These are phyloP conservation scores for Achaetomiella virescens DNA, from an alignment of 495 filamentous ascomycete species.

Conservation along the genomic window DNA sequence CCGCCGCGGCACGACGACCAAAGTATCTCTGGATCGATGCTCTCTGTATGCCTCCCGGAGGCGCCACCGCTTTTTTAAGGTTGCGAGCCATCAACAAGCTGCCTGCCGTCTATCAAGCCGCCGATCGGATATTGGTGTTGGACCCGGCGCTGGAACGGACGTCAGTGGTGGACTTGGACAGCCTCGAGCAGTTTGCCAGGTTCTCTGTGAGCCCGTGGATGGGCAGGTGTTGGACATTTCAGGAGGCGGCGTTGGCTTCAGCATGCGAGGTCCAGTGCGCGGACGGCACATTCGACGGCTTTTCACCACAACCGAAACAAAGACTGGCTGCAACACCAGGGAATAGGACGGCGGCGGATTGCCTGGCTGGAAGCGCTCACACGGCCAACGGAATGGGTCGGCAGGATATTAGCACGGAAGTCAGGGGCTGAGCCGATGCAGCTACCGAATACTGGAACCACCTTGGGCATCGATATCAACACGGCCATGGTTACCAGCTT, in stretches of 20 bases:
- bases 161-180: constrained; percentile 12
- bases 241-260: constrained; percentile 16
- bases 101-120: constrained; percentile 18
- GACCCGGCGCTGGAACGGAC: constrained; percentile 15
- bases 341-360: background rate
- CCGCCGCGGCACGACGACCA: background rate
- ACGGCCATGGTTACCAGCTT: constrained; percentile 7
- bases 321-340: background rate
- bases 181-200: constrained; percentile 17
- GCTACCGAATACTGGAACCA: background rate
- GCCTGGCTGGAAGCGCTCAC: constrained; percentile 3
- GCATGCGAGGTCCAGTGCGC: constrained; percentile 20
- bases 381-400: constrained; percentile 3
- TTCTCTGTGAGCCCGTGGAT: constrained; percentile 20
- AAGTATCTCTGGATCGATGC: constrained; percentile 25
- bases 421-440: background rate
- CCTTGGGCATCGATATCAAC: constrained; percentile 4
- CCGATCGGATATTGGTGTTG: constrained; percentile 19
- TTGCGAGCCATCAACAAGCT: constrained; percentile 21
- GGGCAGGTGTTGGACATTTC: constrained; percentile 18
- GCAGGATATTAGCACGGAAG: background rate
- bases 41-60: constrained; percentile 19
- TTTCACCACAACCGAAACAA: constrained; percentile 5
- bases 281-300: constrained; percentile 19
- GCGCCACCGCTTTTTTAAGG: background rate